Conservation (phyloP, 2,329 filamentous ascomycete species). For the Penicillium paneum region DNA sequence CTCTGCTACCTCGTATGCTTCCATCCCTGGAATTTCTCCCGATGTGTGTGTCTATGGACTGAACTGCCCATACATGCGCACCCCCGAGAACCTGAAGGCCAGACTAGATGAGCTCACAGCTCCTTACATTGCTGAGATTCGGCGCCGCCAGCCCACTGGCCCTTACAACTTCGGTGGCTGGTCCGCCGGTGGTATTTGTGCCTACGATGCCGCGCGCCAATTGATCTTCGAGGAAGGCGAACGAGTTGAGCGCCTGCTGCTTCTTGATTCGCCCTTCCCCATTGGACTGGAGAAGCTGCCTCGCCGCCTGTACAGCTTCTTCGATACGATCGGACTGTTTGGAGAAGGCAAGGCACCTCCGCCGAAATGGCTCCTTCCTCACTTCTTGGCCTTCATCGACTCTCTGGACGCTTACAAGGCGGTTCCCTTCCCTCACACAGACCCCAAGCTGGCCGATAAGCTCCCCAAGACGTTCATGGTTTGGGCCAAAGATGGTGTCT, state of each 20-base stretch:
- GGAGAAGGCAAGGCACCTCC: conserved; percentile 44
- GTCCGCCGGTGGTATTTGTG: conserved; percentile 73
- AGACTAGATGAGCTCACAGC: conserved; percentile 37
- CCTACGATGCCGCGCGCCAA: conserved; percentile 64
- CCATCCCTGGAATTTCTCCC: conserved; percentile 40
- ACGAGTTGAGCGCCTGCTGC: conserved; percentile 57
- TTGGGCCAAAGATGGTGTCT: conserved; percentile 51
- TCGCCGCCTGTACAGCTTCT: conserved; percentile 49
- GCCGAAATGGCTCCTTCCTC: conserved; percentile 51
- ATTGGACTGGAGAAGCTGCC: conserved; percentile 67
- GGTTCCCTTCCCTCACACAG: conserved; percentile 30
- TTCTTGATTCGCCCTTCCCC: conserved; percentile 66
- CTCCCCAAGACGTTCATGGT: conserved; percentile 46
- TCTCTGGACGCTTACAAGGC: conserved; percentile 47
- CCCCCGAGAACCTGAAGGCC: conserved; percentile 34
- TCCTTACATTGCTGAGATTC: conserved; percentile 45
- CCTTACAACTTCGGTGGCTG: conserved; percentile 69
- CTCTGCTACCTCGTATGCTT: conserved; percentile 47
- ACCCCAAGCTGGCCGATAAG: conserved; percentile 30
- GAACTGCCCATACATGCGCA: conserved; percentile 47
- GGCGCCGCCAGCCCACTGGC: conserved; percentile 47
- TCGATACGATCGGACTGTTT: conserved; percentile 48
- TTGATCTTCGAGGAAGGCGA: conserved; percentile 56
- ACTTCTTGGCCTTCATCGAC: conserved; percentile 52
- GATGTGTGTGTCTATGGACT: conserved; percentile 45